These are phyloP conservation scores for Backusella luteola DNA, from an alignment of 192 early-diverging fungal species.

Conservation along the genomic window DNA sequence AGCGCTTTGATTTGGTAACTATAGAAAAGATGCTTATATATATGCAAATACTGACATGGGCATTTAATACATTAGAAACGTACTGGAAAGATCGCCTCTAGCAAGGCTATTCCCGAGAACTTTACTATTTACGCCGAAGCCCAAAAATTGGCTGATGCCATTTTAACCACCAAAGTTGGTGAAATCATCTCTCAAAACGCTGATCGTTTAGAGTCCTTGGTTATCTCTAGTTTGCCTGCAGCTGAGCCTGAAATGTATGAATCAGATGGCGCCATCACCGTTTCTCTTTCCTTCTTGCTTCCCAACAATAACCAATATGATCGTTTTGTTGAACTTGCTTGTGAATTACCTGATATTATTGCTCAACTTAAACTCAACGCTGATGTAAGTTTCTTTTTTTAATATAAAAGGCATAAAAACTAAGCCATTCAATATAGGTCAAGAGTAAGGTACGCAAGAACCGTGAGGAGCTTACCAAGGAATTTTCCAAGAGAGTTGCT, in stretches of 20 bases:
- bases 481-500: conserved; percentile 60
- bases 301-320: conserved; percentile 11
- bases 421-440: conserved; percentile 31
- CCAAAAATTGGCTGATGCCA: conserved; percentile 28
- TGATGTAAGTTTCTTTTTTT: conserved; percentile 38
- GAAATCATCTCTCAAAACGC: conserved; percentile 12
- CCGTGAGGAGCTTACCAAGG: conserved; percentile 61
- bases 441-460: conserved; percentile 60
- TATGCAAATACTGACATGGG: neutral
- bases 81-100: conserved; percentile 14
- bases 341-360: conserved; percentile 28
- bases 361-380: conserved; percentile 26
- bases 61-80: conserved; percentile 38
- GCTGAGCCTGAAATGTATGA: conserved; percentile 32
- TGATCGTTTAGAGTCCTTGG: conserved; percentile 23
- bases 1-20: conserved; percentile 52
- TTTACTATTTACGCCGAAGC: conserved; percentile 29
- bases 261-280: conserved; percentile 1
- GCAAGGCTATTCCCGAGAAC: conserved; percentile 14
- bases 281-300: conserved; percentile 2
- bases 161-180: conserved; percentile 22
- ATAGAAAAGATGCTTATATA: neutral
- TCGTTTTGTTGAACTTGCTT: conserved; percentile 27
- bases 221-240: conserved; percentile 31
- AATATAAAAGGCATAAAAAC: conserved; percentile 41